Base-by-base conservation (phyloP, 768 basidiomycete genomes). In the Tylopilus plumbeoviolaceoides region DNA sequence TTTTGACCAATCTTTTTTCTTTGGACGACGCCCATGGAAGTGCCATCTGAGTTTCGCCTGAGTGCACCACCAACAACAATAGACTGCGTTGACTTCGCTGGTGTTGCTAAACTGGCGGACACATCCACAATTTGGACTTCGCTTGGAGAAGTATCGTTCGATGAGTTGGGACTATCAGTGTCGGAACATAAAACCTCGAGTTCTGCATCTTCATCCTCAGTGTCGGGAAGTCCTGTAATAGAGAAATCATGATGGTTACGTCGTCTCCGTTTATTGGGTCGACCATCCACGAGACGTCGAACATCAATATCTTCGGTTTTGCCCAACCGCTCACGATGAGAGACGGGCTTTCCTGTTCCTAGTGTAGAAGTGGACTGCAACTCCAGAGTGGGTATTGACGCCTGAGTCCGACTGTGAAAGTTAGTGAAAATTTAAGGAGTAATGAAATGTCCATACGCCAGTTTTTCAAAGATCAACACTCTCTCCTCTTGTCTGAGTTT, bases 401-500 rank as follows among this genome's bases (percentile, higher is more conserved):
- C 82, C 72, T 95, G 93, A 38, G 81, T 85, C 72, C 87, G 80
- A 57, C 90, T 93, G 72, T 57, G 62, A 52, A 51, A 55, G 50
- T 66, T 44, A 61, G 57, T 50, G 55, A 5, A 31, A 10, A 31
- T 27, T 31, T 14, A 35, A 51, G 31, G 17, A 48, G 35, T 44
- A 38, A 12, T 23, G 47, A 51, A 23, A 23, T 30, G 27, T 25
- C 84, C 63, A 56, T 72, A 93, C 93, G 84, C 79, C 55, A 97
- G 75, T 67, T 89, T 92, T 58, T 90, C 82, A 50, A 95, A 84
- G 14, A 97, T 76, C 18, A 77, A 67, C 5, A 82, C 63, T 42
- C 93, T 81, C 55, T 91, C 91, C 63, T 97, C 94, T 66, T 93
- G 91, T 71, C 88, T 91, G 44, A 95, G 73, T 70, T 95, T 95